Conservation (phyloP, 2,329 filamentous ascomycete species). For the Talaromyces sp. region DNA sequence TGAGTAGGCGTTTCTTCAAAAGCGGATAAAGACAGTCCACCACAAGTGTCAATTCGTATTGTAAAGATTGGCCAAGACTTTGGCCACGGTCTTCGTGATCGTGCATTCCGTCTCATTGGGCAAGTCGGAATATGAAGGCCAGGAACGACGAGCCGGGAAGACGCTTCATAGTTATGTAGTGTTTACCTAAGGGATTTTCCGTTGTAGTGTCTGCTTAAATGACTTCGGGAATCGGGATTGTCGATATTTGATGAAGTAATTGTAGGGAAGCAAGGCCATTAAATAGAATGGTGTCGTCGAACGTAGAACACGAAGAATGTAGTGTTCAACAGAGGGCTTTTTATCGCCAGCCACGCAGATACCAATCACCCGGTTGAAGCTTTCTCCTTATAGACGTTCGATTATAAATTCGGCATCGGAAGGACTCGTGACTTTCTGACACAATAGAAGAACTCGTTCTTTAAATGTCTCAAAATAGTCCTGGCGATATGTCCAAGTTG, state of each 20-base stretch:
- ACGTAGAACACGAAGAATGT: neutral
- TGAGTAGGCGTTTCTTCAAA: neutral
- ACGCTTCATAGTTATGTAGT: neutral
- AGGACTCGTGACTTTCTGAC: neutral
- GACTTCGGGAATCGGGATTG: neutral
- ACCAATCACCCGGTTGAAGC: neutral
- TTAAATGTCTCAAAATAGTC: neutral
- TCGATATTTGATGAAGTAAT: neutral
- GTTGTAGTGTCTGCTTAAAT: neutral
- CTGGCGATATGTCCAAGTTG: neutral
- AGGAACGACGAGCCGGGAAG: neutral
- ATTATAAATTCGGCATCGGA: neutral
- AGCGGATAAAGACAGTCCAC: neutral
- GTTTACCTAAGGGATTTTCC: neutral
- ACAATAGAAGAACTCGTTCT: neutral
- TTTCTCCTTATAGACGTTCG: neutral
- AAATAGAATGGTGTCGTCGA: neutral
- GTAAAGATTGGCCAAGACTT: neutral
- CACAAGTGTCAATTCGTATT: neutral
- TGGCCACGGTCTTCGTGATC: neutral
- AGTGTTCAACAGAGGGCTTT: neutral
- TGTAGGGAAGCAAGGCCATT: neutral
- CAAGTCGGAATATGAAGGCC: neutral
- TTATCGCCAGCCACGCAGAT: neutral
- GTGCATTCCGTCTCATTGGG: neutral